Conservation (phyloP, 768 basidiomycete genomes). For the Amanita fuliginea region DNA sequence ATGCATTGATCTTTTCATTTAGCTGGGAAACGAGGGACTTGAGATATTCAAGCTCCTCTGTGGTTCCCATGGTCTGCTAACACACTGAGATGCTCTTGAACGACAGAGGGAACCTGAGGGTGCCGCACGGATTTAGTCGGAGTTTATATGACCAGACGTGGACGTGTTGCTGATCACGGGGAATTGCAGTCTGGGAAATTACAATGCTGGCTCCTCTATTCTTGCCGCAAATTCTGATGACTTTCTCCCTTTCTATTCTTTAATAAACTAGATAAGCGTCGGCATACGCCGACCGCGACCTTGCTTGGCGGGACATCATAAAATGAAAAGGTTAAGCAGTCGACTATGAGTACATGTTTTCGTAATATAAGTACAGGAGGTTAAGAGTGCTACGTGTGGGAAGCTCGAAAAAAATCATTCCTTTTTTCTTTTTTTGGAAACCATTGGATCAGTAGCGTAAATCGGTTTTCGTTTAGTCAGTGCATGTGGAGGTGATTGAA, state of each 20-base stretch:
- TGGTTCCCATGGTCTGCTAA: slow-evolving; percentile 38
- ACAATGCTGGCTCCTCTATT: background rate
- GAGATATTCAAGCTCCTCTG: slow-evolving; percentile 87
- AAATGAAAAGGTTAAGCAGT: too few relatives aligned
- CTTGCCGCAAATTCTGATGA: background rate
- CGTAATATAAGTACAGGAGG: too few relatives aligned
- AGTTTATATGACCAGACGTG: slow-evolving; percentile 12
- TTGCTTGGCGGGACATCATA: too few relatives aligned
- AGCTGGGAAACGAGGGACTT: slow-evolving; percentile 87
- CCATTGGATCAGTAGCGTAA: too few relatives aligned
- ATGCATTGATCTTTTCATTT: slow-evolving; percentile 72
- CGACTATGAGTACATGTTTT: too few relatives aligned
- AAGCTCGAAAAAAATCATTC: too few relatives aligned
- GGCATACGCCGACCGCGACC: too few relatives aligned
- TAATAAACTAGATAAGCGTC: too few relatives aligned
- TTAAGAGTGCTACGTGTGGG: too few relatives aligned
- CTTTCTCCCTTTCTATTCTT: background rate
- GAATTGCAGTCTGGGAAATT: background rate
- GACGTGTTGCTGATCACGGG: slow-evolving; percentile 3
- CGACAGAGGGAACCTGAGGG: background rate
- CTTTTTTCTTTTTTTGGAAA: too few relatives aligned
- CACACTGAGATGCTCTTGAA: slow-evolving; percentile 9
- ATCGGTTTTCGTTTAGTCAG: too few relatives aligned
- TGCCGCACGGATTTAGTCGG: slow-evolving; percentile 13
- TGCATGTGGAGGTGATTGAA: too few relatives aligned